Base-by-base conservation (phyloP, 1,284 basidiomycete genomes). In the Mycosarcoma maydis region DNA sequence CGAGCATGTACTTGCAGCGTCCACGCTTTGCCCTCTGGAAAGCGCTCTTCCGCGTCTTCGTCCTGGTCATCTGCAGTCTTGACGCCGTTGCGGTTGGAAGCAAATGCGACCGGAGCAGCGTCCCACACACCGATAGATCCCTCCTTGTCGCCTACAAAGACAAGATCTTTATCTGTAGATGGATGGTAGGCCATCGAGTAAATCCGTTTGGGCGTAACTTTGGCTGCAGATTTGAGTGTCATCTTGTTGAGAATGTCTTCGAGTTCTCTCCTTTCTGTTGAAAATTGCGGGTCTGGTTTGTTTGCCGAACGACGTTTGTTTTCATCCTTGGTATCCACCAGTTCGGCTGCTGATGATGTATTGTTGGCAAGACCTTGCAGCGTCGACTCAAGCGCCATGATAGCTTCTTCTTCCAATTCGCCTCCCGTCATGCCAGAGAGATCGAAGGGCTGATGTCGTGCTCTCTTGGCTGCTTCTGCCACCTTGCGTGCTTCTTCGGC, bases 71-170 rank as follows among this genome's bases (percentile, higher is more conserved):
- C 41, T 24, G 64, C 58, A 11, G 54, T 51, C n/a, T 65, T 71
- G n/a, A 62, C 46, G 3, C 19, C 49, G 27, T 32, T 47, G n/a
- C 22, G 24, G 14, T 34, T 38, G 30, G 39, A 23, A 13, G 40
- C 1, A 4, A 40, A 43, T 1, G 58, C 11, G 8, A 42, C 43
- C 1, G 67, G 65, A 8, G 53, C 39, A 11, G 78, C 73, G 37
- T 80, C 75, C 79, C 79, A 81, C 0, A 80, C 65, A 8, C 78
- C 77, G 24, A 81, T 68, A 4, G 49, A 47, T 3, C 79, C 79
- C 33, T 76, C 76, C 43, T 79, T 78, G 52, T 81, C 79, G 11
- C 78, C 79, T 6, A 74, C 67, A 42, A 81, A 80, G 14, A 81
- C 39, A 5, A 81, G 57, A 48, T 80, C 73, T 38, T 78, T 75